Evolutionary conservation across 768 basidiomycete genomes (phyloP).

Genomic region (Tricholoma furcatifolium): DNA sequence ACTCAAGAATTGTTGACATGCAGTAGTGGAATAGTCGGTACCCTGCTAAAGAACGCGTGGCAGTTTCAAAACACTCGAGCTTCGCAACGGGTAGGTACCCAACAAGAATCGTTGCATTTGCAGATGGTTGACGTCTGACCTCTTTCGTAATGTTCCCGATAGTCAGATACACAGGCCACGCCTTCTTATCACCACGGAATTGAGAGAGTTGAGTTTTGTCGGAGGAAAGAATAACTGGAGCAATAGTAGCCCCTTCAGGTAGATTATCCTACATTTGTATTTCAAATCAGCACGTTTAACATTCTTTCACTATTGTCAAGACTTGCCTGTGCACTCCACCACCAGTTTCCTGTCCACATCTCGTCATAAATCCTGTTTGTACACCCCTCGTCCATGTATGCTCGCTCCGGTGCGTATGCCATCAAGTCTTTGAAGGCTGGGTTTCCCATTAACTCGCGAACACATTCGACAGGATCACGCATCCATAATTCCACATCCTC

Average conservation of each 20-base stretch:
- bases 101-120: conserved; percentile 28
- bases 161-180: conserved; percentile 42
- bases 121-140: conserved; percentile 22
- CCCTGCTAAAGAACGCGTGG: conserved; percentile 7
- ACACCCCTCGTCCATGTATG: conserved; percentile 15
- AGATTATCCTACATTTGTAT: conserved; percentile 13
- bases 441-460: conserved; percentile 27
- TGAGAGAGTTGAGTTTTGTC: conserved; percentile 31
- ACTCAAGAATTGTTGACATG: conserved; percentile 25
- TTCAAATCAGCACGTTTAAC: not conserved
- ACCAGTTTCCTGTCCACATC: conserved; percentile 26
- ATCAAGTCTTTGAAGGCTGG: conserved; percentile 26
- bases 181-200: conserved; percentile 35
- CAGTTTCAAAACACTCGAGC: conserved; percentile 23
- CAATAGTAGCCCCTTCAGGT: conserved; percentile 24
- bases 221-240: conserved; percentile 35
- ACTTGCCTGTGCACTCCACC: conserved; percentile 32
- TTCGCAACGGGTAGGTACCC: conserved; percentile 37
- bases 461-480: conserved; percentile 27
- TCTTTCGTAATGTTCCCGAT: conserved; percentile 36
- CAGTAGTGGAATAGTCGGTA: conserved; percentile 35
- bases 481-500: conserved; percentile 20
- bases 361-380: conserved; percentile 17
- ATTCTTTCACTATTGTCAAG: not conserved
- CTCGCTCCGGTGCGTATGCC: conserved; percentile 25